These are phyloP conservation scores for Cichorium intybus DNA, from an alignment of 140 eudicot genomes.

Conservation along the genomic window DNA sequence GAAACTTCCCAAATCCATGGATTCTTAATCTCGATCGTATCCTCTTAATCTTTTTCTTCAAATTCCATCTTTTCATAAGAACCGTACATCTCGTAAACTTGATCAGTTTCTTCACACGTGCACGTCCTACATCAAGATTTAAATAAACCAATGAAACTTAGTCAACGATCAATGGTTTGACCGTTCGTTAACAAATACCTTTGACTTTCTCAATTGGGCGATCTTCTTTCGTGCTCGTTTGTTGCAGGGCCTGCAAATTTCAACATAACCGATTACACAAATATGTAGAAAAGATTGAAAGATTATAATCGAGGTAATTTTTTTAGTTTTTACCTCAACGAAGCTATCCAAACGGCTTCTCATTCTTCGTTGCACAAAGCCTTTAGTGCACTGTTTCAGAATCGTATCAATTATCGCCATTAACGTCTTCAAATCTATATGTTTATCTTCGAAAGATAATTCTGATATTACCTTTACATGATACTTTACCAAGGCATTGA, in stretches of 20 bases:
- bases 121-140: conserved; percentile 48
- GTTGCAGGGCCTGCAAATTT: conserved; percentile 52
- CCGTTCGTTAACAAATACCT: conserved; percentile 37
- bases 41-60: conserved; percentile 57
- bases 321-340: conserved; percentile 59
- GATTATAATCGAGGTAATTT: background rate
- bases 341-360: conserved; percentile 72
- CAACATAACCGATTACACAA: background rate
- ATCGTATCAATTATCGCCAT: conserved; percentile 4
- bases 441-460: background rate
- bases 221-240: conserved; percentile 42
- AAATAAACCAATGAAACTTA: background rate
- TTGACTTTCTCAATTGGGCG: conserved; percentile 33
- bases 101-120: conserved; percentile 40
- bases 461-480: conserved; percentile 71
- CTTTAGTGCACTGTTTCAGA: conserved; percentile 66
- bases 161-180: background rate
- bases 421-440: background rate
- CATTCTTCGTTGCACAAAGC: conserved; percentile 77
- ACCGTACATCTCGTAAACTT: conserved; percentile 40
- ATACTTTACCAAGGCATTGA: conserved; percentile 70
- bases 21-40: conserved; percentile 65
- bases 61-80: conserved; percentile 34
- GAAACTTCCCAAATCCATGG: conserved; percentile 51
- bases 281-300: no score